Percentiles rank a stretch among this genome's conserved stretches.
Conservation (phyloP, 352 stramenopile genomes). For the Globisporangium yorkense region DNA sequence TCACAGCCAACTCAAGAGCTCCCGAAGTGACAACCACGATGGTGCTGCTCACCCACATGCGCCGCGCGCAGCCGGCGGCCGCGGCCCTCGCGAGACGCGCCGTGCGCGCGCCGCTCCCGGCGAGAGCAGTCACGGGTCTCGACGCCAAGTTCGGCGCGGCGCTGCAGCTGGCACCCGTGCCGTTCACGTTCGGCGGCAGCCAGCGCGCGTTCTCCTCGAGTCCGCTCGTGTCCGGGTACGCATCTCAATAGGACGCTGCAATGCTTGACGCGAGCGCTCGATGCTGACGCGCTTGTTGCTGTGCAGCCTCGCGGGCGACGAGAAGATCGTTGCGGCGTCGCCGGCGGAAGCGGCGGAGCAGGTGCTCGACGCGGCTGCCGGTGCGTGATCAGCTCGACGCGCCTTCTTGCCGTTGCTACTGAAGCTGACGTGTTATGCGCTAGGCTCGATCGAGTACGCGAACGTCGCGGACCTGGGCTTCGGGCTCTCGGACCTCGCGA, state of each 20-base stretch:
- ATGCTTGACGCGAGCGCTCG: background rate
- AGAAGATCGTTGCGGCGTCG: slow-evolving; percentile 38
- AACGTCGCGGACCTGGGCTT: slow-evolving; percentile 64
- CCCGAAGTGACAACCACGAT: slow-evolving; percentile 18
- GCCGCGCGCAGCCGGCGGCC: slow-evolving; percentile 48
- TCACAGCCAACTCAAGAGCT: background rate
- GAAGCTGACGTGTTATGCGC: background rate
- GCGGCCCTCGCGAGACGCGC: slow-evolving; percentile 23
- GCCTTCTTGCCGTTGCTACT: background rate
- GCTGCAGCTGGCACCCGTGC: slow-evolving; percentile 33
- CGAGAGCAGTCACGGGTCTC: slow-evolving; percentile 16
- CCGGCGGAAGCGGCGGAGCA: slow-evolving; percentile 39
- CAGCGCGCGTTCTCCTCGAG: slow-evolving; percentile 58
- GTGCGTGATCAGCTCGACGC: slow-evolving; percentile 3
- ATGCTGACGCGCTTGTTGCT: background rate
- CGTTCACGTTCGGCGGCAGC: slow-evolving; percentile 22
- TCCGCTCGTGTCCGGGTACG: slow-evolving; percentile 34
- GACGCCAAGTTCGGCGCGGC: slow-evolving; percentile 30
- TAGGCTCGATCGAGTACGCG: slow-evolving; percentile 44
- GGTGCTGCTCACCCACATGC: slow-evolving; percentile 50
- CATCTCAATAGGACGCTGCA: background rate
- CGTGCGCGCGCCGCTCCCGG: slow-evolving; percentile 13
- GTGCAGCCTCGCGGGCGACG: slow-evolving; percentile 31
- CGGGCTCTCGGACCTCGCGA: slow-evolving; percentile 63
- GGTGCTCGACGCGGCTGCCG: slow-evolving; percentile 36